Base-by-base conservation (phyloP, 495 filamentous ascomycete genomes). In the Penicillium bovifimosum region DNA sequence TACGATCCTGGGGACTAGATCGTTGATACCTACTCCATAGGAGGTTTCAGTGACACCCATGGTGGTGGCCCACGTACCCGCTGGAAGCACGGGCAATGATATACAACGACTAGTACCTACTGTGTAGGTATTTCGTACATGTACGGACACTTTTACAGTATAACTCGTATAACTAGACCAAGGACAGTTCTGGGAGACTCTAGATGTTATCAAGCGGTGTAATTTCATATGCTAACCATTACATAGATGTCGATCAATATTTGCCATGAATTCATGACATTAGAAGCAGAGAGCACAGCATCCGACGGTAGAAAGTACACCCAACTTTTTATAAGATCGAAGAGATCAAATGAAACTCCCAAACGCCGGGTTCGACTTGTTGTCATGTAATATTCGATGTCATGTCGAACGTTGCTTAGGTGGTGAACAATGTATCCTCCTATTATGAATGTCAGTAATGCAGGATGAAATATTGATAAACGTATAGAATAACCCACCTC, bases 341-440 rank as follows among this genome's bases (percentile, higher is more conserved):
- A 33, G 16, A 41, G 38, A 50, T 50, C 48, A 42, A 26, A 13
- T 34, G 20, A 48, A 65, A 64, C 59, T 63, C 60, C 62, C 45
- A 50, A 53, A 50, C 48, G 48, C 52, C 52, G 50, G 50, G 18
- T 51, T 54, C 52, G 7, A 60, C 49, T 44, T 63, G 51, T 54
- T 35, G 55, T 56, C 46, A 56, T 62, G 56, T 53, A 47, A 50
- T 34, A 50, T 54, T 52, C 50, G 29, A 33, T 50, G 20, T 50
- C 29, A 20, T 41, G 7, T 40, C 34, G 17, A 32, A 40, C 13
- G 34, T 48, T 46, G 18, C 40, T 63, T 66, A 76, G 33, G 74
- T 75, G 14, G 71, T 72, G 62, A 77, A 77, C 44, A 77, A 57
- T 9, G 71, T 72, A 58, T 77, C 74, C 64, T 77, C 74, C 73